phyloP scores from a whole-genome alignment of 371 early-diverging fungal genomes.

The Lichtheimia ramosa region DNA sequence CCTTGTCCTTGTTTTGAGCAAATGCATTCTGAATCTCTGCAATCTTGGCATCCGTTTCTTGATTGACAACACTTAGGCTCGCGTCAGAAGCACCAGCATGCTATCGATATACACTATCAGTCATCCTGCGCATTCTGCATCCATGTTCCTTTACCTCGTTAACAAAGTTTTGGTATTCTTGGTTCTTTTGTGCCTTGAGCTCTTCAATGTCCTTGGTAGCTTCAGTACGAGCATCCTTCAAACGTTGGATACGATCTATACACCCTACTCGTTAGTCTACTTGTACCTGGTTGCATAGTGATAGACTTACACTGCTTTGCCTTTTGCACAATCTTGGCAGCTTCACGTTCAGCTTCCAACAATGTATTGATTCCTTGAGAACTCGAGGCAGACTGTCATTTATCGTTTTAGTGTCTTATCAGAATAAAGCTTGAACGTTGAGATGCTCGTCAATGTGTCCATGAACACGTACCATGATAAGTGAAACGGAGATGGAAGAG shows the following conservation, averaged over 20 bases:
- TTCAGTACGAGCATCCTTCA: conserved; percentile 93
- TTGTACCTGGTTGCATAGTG: too few relatives aligned
- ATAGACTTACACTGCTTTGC: conserved; percentile 91
- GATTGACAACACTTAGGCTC: conserved; percentile 64
- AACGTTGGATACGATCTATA: conserved; percentile 86
- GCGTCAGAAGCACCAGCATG: conserved; percentile 77
- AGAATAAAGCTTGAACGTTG: too few relatives aligned
- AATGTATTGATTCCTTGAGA: conserved; percentile 84
- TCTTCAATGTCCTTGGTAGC: conserved; percentile 91
- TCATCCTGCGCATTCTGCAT: neutral
- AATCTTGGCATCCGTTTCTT: conserved; percentile 81
- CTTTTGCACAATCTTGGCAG: conserved; percentile 87
- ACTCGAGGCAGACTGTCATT: conserved; percentile 64
- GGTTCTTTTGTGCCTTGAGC: conserved; percentile 82
- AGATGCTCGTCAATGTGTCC: too few relatives aligned
- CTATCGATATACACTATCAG: conserved; percentile 36
- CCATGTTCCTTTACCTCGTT: conserved; percentile 59
- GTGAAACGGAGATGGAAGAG: too few relatives aligned
- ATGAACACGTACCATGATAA: too few relatives aligned
- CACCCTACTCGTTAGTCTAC: too few relatives aligned
- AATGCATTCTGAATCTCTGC: conserved; percentile 65
- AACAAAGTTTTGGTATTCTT: conserved; percentile 82
- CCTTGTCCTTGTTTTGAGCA: conserved; percentile 69
- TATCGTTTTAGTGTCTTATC: neutral
- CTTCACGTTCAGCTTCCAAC: conserved; percentile 85